Base-by-base conservation (phyloP, 371 early-diverging fungal species). In the Coemansia sp. region DNA sequence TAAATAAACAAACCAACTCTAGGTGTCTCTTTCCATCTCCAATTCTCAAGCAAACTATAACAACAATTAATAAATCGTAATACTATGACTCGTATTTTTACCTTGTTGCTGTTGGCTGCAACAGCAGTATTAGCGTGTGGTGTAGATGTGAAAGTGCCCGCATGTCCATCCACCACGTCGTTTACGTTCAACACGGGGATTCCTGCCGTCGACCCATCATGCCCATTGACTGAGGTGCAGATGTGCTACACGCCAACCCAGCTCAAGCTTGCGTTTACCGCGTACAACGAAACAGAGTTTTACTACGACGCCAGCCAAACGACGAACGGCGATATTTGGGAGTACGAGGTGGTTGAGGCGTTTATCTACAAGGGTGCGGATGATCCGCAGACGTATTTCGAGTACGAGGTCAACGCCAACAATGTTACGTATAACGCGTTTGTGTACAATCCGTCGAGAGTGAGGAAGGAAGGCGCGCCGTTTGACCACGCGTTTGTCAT, bases 261-360 rank as follows among this genome's bases (percentile, higher is more conserved):
- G 14, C 63, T 77, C 22, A 64, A 59, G 18, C 67, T 77, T 0
- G 64, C 61, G 11, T 77, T 77, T 26, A 66, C 69, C 27, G 77
- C 75, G 3, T 34, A 55, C 34, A 62, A 66, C 24, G 77, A 72
- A 53, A 73, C 55, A 16, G 63, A 74, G 63, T 68, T 52, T 22
- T 74, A 68, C 66, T 71, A 59, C 62, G 62, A 77, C 40, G 53
- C 61, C 2, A 63, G 34, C 26, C 77, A 77, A 50, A 52, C 39
- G 18, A 77, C 77, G n/a, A 77, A 77, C 37, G 77, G 61, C 22
- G 75, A 73, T 22, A 77, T 77, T 42, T 77, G 77, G 77, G 73
- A 56, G 14, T 77, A 77, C 60, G 75, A 77, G 21, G 77, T 77
- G 21, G 64, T 77, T 39, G 77, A 77, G 62, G 74, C 77, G 5